These are phyloP conservation scores for Erucastrum elatum DNA, from an alignment of 345 rosid species.

Conservation along the genomic window DNA sequence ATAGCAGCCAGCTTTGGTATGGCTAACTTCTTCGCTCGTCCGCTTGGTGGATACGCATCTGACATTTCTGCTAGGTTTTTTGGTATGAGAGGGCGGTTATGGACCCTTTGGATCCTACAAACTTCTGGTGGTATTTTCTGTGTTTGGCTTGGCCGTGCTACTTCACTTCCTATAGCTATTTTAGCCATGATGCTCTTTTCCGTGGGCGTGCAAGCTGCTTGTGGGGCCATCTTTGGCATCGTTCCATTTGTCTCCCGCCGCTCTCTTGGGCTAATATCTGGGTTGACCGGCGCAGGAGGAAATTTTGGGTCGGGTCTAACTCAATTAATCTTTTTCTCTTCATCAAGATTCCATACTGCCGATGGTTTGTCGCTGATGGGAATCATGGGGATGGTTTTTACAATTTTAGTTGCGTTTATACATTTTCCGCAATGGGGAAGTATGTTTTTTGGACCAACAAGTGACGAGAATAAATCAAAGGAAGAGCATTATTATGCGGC, in stretches of 20 bases:
- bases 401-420: conserved; percentile 58
- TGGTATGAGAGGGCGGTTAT: conserved; percentile 83
- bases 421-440: conserved; percentile 91
- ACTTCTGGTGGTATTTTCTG: conserved; percentile 75
- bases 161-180: conserved; percentile 64
- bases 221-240: conserved; percentile 80
- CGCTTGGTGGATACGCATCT: conserved; percentile 72
- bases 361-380: conserved; percentile 71
- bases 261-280: conserved; percentile 71
- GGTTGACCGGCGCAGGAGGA: conserved; percentile 77
- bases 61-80: conserved; percentile 59
- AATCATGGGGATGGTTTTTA: conserved; percentile 62
- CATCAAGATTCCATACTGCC: conserved; percentile 48
- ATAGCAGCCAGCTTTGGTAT: conserved; percentile 83
- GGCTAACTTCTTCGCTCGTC: conserved; percentile 78
- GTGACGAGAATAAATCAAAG: conserved; percentile 40
- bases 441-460: conserved; percentile 64
- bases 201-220: conserved; percentile 75
- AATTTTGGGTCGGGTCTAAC: conserved; percentile 82
- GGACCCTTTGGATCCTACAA: conserved; percentile 77
- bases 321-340: conserved; percentile 66
- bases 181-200: conserved; percentile 82
- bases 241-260: conserved; percentile 77
- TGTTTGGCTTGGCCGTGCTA: conserved; percentile 73
- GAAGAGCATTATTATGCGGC: conserved; percentile 66